phyloP scores from a whole-genome alignment of 2,329 filamentous ascomycete genomes.

The Nigrospora oryzae region DNA sequence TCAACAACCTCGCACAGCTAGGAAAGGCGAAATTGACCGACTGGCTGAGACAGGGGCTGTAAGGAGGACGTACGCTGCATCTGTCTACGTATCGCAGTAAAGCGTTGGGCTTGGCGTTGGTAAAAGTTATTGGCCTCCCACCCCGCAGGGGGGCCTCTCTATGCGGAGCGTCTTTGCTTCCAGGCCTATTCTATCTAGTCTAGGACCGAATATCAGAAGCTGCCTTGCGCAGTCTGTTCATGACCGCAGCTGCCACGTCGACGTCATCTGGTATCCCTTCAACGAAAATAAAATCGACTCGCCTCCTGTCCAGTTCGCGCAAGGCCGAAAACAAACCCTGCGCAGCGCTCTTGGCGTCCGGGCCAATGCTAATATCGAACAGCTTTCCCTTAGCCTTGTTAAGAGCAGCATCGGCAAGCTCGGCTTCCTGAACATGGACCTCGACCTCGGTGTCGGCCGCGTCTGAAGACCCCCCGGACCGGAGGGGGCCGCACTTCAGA shows the following conservation, averaged over 20 bases:
- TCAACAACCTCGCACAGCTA: conserved; percentile 89
- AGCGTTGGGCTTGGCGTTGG: conserved; percentile 19
- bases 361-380: conserved; percentile 68
- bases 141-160: conserved; percentile 12
- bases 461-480: conserved; percentile 15
- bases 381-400: conserved; percentile 28
- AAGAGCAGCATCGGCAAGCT: conserved; percentile 24
- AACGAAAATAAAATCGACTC: conserved; percentile 78
- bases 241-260: conserved; percentile 78
- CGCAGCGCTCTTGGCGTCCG: conserved; percentile 65
- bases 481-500: conserved; percentile 23
- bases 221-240: conserved; percentile 76
- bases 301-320: conserved; percentile 71
- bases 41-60: conserved; percentile 78
- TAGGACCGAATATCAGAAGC: conserved; percentile 51
- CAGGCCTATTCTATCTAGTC: conserved; percentile 11
- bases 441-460: conserved; percentile 15
- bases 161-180: conserved; percentile 8
- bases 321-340: conserved; percentile 82
- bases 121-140: conserved; percentile 12
- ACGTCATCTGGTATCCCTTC: conserved; percentile 77
- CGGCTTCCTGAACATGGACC: conserved; percentile 30
- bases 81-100: conserved; percentile 3
- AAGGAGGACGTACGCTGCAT: conserved; percentile 14
- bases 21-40: conserved; percentile 88